Conservation (phyloP, 305 asterid genomes). For the Rubia peregrina region DNA sequence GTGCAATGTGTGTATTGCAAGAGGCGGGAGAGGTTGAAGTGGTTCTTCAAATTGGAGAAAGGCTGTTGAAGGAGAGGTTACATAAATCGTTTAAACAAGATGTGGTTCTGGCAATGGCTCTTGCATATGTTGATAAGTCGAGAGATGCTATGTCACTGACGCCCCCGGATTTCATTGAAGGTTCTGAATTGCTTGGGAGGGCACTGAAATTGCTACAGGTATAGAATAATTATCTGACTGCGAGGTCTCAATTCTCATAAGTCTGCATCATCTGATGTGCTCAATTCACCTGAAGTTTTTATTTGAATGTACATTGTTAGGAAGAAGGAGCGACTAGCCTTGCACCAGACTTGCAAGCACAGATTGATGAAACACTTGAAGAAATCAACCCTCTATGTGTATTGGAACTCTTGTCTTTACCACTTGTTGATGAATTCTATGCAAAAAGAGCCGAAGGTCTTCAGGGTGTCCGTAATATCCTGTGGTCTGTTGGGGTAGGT, state of each 20-base stretch:
- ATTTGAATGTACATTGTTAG: constrained; percentile 27
- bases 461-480: constrained; percentile 82
- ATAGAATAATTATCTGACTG: background rate
- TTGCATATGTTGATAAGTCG: constrained; percentile 84
- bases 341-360: constrained; percentile 86
- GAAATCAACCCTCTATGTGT: constrained; percentile 82
- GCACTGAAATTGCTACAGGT: constrained; percentile 90
- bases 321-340: constrained; percentile 98
- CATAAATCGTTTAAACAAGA: constrained; percentile 96
- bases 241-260: constrained; percentile 9
- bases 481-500: constrained; percentile 99
- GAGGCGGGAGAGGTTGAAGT: constrained; percentile 86
- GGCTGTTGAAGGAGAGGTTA: constrained; percentile 77
- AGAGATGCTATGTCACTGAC: constrained; percentile 84
- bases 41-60: constrained; percentile 82
- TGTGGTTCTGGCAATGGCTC: constrained; percentile 82
- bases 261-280: background rate
- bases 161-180: constrained; percentile 82
- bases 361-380: constrained; percentile 88
- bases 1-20: constrained; percentile 84
- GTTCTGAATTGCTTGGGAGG: constrained; percentile 86
- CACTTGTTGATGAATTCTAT: constrained; percentile 60
- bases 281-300: background rate
- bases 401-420: constrained; percentile 75
- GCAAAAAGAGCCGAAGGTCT: constrained; percentile 79